Evolutionary conservation across 73 alveolate genomes (phyloP).

Genomic region (Stentor coeruleus): DNA sequence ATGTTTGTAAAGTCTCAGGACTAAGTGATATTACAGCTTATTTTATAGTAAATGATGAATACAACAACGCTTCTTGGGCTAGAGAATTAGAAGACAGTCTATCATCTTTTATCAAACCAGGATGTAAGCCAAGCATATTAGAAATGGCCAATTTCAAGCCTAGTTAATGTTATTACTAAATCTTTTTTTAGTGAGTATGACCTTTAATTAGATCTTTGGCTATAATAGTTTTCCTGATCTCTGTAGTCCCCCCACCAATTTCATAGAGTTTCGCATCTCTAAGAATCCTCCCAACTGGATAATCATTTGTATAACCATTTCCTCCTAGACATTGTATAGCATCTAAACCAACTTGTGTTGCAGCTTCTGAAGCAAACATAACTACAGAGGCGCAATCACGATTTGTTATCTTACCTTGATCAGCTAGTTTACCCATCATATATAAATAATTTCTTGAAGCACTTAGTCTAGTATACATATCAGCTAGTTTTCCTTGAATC

Average conservation of each 20-base stretch:
- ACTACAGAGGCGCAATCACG: slow-evolving; percentile 34
- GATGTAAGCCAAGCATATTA: background rate
- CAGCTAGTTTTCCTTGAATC: slow-evolving; percentile 82
- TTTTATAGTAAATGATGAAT: slow-evolving; percentile 15
- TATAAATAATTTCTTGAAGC: slow-evolving; percentile 72
- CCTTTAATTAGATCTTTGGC: slow-evolving; percentile 76
- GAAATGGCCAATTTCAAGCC: slow-evolving; percentile 16
- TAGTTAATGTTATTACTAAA: no score
- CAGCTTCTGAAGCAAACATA: slow-evolving; percentile 23
- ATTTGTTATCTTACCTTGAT: slow-evolving; percentile 48
- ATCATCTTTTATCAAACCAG: background rate
- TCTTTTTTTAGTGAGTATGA: no score
- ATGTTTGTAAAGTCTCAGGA: slow-evolving; percentile 25
- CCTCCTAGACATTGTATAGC: slow-evolving; percentile 30
- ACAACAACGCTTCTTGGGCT: background rate
- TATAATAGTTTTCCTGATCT: slow-evolving; percentile 70
- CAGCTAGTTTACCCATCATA: slow-evolving; percentile 56
- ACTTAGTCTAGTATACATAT: slow-evolving; percentile 70
- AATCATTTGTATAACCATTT: slow-evolving; percentile 60
- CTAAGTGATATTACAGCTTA: slow-evolving; percentile 24
- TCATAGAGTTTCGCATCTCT: slow-evolving; percentile 94
- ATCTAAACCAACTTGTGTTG: slow-evolving; percentile 26
- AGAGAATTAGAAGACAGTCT: slow-evolving; percentile 10
- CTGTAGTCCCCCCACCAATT: slow-evolving; percentile 92
- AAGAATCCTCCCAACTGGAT: slow-evolving; percentile 70